These are phyloP conservation scores for Trichosporon sp. DNA, from an alignment of 1,284 basidiomycete species.

Conservation along the genomic window DNA sequence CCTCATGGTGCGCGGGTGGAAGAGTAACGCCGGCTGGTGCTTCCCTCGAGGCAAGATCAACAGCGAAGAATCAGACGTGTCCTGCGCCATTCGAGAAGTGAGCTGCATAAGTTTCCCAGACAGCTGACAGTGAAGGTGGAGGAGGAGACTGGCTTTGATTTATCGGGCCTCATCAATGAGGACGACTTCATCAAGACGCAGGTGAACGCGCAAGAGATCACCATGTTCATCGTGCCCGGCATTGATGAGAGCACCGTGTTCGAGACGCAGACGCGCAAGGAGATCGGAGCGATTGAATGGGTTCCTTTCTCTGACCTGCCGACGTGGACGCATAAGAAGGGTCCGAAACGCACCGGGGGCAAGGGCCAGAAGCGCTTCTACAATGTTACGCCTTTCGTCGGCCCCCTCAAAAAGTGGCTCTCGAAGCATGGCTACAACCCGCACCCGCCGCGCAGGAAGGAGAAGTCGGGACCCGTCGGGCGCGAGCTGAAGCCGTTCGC, in stretches of 20 bases:
- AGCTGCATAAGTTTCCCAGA: slow-evolving; percentile 29
- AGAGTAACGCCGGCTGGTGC: slow-evolving; percentile 92
- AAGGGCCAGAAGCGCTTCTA: slow-evolving; percentile 76
- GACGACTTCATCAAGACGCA: slow-evolving; percentile 80
- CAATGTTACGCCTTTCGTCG: slow-evolving; percentile 92
- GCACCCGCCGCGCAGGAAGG: slow-evolving; percentile 27
- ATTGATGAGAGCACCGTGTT: slow-evolving; percentile 89
- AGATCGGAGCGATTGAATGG: slow-evolving; percentile 99
- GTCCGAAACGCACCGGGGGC: slow-evolving; percentile 56
- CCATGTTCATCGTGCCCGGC: slow-evolving; percentile 86
- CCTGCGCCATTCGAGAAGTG: slow-evolving; percentile 89
- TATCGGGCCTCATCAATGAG: slow-evolving; percentile 69
- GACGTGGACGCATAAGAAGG: slow-evolving; percentile 81
- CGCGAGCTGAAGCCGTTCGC: slow-evolving; percentile 47
- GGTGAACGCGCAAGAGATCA: slow-evolving; percentile 85
- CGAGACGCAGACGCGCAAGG: slow-evolving; percentile 92
- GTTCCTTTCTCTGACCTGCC: slow-evolving; percentile 87
- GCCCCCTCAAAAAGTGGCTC: slow-evolving; percentile 58
- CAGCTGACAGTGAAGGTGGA: slow-evolving; percentile 65
- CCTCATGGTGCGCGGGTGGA: slow-evolving; percentile 96
- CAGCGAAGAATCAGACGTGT: slow-evolving; percentile 77
- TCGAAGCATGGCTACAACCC: slow-evolving; percentile 41
- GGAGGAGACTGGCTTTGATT: slow-evolving; percentile 91
- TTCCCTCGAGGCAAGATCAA: slow-evolving; percentile 99
- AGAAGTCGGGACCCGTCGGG: background rate